A percentile compares a stretch with the other conserved stretches of the same genome.
These are phyloP conservation scores for Phytopythium aichiense DNA, from an alignment of 352 stramenopile species.

Conservation along the genomic window DNA sequence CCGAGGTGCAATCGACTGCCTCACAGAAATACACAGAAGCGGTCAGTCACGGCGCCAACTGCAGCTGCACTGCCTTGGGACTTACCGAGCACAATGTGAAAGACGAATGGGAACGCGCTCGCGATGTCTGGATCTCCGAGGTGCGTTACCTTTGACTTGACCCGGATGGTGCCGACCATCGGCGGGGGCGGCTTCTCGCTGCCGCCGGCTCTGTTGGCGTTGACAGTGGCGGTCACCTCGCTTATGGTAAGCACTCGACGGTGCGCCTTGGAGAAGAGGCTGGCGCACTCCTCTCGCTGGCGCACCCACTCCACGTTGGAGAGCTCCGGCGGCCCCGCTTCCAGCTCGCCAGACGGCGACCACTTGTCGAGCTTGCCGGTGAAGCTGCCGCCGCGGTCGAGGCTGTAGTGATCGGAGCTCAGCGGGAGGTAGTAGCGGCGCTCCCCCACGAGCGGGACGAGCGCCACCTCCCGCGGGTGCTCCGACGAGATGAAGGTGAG, in stretches of 20 bases:
- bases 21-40: not conserved
- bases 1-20: slow-evolving; percentile 35
- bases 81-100: slow-evolving; percentile 56
- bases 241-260: not conserved
- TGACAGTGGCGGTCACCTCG: not conserved
- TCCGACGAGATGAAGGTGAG: slow-evolving; percentile 34
- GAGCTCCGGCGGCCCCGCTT: not conserved
- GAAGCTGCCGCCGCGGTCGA: slow-evolving; percentile 40
- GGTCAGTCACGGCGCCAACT: not conserved
- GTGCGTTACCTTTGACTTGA: slow-evolving; percentile 56
- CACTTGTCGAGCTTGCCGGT: slow-evolving; percentile 18
- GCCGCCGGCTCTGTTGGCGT: not conserved
- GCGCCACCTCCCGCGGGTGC: slow-evolving; percentile 34
- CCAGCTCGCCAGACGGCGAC: slow-evolving; percentile 26
- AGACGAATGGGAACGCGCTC: slow-evolving; percentile 64
- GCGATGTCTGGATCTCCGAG: slow-evolving; percentile 29
- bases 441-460: slow-evolving; percentile 40
- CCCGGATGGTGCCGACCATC: slow-evolving; percentile 46
- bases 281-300: slow-evolving; percentile 14
- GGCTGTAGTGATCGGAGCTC: slow-evolving; percentile 41
- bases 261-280: slow-evolving; percentile 17
- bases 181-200: slow-evolving; percentile 12
- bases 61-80: not conserved
- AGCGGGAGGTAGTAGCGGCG: slow-evolving; percentile 58
- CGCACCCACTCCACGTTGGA: slow-evolving; percentile 18